A percentile compares a stretch with the other conserved stretches of the same genome.
phyloP scores from a whole-genome alignment of 1,284 basidiomycete species.

The Thecaphora frezii region DNA sequence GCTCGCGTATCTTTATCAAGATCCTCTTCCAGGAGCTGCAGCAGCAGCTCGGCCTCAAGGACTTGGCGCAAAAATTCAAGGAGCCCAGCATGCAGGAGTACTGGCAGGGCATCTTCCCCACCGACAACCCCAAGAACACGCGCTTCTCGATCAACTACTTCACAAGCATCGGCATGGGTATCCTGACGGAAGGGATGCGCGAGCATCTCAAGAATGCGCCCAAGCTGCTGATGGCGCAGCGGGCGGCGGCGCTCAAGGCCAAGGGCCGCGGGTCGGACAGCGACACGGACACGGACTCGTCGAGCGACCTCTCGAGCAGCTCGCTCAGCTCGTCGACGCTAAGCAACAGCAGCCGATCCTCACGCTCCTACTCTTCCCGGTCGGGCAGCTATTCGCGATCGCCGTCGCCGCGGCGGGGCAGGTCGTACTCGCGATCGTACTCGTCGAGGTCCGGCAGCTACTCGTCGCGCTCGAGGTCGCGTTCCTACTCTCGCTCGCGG shows the following conservation, averaged over 20 bases:
- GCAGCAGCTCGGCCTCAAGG: slow-evolving; percentile 85
- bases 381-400: slow-evolving; percentile 20
- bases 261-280: slow-evolving; percentile 10
- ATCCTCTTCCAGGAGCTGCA: slow-evolving; percentile 92
- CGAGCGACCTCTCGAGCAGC: slow-evolving; percentile 24
- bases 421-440: slow-evolving; percentile 13
- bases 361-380: slow-evolving; percentile 13
- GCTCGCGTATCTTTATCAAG: slow-evolving; percentile 95
- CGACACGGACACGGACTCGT: slow-evolving; percentile 30
- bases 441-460: slow-evolving; percentile 11
- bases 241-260: slow-evolving; percentile 63
- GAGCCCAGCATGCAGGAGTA: slow-evolving; percentile 66
- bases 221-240: slow-evolving; percentile 85
- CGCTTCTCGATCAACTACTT: slow-evolving; percentile 94
- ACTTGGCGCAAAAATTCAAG: slow-evolving; percentile 76
- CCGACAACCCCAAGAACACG: slow-evolving; percentile 93
- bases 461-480: slow-evolving; percentile 14
- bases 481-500: slow-evolving; percentile 3
- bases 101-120: slow-evolving; percentile 86
- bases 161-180: slow-evolving; percentile 87
- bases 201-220: slow-evolving; percentile 94
- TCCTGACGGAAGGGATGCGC: slow-evolving; percentile 91
- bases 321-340: slow-evolving; percentile 14
- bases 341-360: slow-evolving; percentile 19
- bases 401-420: slow-evolving; percentile 12